Conservation (phyloP, 1,139 yeast species). For the Geotrichum klebahnii region DNA sequence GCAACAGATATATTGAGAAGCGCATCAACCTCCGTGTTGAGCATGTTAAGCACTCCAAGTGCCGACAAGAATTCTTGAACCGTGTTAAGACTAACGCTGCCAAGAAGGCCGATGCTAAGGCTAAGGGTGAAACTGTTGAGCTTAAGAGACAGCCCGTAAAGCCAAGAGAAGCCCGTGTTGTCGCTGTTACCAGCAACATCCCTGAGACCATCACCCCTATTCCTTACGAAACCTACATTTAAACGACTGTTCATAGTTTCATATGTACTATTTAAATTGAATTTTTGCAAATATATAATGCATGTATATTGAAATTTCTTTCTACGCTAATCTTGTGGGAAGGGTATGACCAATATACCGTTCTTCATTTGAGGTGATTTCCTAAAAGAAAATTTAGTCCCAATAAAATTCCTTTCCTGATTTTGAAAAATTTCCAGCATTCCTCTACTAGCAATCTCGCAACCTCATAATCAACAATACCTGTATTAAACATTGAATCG, state of each 20-base stretch:
- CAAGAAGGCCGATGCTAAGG: constrained; percentile 89
- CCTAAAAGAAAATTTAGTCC: no score
- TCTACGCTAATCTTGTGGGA: no score
- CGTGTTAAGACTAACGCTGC: constrained; percentile 97
- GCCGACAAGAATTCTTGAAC: constrained; percentile 98
- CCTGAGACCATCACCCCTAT: constrained; percentile 99
- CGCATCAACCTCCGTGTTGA: constrained; percentile 97
- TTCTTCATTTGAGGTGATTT: no score
- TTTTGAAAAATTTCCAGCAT: no score
- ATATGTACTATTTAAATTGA: constrained; percentile 6
- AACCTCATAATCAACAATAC: no score
- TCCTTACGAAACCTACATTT: constrained; percentile 98
- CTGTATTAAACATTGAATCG: no score
- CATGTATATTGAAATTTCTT: background rate
- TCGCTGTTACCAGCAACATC: constrained; percentile 67
- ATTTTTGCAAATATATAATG: background rate
- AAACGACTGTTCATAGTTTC: constrained; percentile 39
- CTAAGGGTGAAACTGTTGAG: constrained; percentile 81
- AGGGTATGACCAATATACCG: no score
- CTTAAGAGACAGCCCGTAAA: constrained; percentile 97
- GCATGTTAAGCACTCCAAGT: constrained; percentile 98
- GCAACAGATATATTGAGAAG: constrained; percentile 98
- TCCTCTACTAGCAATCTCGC: no score
- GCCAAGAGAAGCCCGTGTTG: constrained; percentile 90
- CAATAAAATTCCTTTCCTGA: no score